Evolutionary conservation across 2,329 filamentous ascomycete species (phyloP).

Genomic region (Aspergillus felis): DNA sequence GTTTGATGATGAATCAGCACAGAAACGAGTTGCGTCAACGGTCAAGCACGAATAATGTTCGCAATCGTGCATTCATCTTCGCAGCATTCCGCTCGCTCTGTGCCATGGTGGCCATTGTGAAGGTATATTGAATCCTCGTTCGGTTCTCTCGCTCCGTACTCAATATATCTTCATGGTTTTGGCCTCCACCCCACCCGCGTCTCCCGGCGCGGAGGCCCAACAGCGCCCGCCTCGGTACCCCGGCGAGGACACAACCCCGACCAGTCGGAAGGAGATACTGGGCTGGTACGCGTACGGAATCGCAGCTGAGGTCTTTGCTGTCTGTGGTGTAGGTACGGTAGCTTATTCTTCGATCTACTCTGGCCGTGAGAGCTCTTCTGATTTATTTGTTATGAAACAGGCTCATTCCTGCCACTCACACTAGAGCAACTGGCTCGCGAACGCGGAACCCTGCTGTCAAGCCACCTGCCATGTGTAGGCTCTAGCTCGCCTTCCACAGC

Average conservation of each 20-base stretch:
- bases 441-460: constrained; percentile 70
- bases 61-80: neutral
- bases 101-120: constrained; percentile 10
- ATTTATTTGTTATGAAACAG: constrained; percentile 38
- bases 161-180: constrained; percentile 1
- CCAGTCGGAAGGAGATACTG: constrained; percentile 72
- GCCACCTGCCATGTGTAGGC: constrained; percentile 29
- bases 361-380: neutral
- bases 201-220: constrained; percentile 17
- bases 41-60: neutral
- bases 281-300: constrained; percentile 94
- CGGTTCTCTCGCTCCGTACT: neutral
- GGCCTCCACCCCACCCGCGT: constrained; percentile 13
- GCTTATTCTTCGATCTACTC: neutral
- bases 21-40: neutral
- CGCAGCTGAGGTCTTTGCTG: constrained; percentile 91
- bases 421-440: constrained; percentile 88
- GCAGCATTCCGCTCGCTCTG: constrained; percentile 2
- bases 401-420: constrained; percentile 87
- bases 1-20: neutral
- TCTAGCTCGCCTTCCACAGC: constrained; percentile 16
- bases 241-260: constrained; percentile 80
- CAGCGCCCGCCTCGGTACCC: constrained; percentile 56
- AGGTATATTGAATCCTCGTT: neutral
- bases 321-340: constrained; percentile 66